phyloP scores from a whole-genome alignment of 257 asterid species.

The Fraxinus pennsylvanica region DNA sequence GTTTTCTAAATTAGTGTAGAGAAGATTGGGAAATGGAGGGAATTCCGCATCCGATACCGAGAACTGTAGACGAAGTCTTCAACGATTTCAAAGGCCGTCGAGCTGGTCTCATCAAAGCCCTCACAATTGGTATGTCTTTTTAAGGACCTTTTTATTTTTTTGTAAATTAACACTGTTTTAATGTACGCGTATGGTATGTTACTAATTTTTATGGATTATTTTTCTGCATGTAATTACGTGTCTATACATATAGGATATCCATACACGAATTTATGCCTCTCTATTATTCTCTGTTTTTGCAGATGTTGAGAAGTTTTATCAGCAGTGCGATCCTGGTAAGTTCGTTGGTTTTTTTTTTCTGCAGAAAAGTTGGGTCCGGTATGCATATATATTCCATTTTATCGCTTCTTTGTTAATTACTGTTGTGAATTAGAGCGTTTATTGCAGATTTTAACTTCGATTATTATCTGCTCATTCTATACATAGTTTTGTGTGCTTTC shows the following conservation, averaged over 20 bases:
- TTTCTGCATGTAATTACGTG: neutral
- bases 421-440: neutral
- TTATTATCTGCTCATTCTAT: neutral
- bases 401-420: neutral
- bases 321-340: constrained; percentile 88
- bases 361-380: neutral
- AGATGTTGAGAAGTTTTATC: constrained; percentile 64
- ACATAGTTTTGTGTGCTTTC: neutral
- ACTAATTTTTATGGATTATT: neutral
- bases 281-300: constrained; percentile 25
- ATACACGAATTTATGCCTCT: neutral
- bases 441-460: neutral
- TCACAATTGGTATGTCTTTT: constrained; percentile 42
- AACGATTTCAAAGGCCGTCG: constrained; percentile 57
- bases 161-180: neutral
- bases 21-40: constrained; percentile 38
- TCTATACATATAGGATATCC: neutral
- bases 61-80: constrained; percentile 58
- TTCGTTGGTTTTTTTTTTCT: neutral
- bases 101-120: constrained; percentile 58
- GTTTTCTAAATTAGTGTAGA: neutral
- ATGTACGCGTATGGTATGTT: neutral
- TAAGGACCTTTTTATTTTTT: neutral
- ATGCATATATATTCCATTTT: neutral
- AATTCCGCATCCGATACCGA: constrained; percentile 36